Evolutionary conservation across 805 yeast genomes (phyloP).

Genomic region (Lachancea sp.): DNA sequence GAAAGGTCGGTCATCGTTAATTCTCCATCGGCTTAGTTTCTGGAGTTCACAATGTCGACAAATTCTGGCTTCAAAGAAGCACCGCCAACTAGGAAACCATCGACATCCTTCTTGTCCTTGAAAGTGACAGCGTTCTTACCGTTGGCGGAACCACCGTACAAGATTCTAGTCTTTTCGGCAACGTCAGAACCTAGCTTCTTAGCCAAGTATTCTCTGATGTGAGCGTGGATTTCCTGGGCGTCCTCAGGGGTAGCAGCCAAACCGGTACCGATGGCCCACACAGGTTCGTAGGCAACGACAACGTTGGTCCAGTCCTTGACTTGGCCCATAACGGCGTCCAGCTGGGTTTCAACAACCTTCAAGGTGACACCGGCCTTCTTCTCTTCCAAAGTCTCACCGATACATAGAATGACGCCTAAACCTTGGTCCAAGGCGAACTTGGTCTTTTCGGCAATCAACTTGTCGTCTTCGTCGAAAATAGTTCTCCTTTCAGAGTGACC

Average conservation of each 20-base stretch:
- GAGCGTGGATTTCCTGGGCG: constrained; percentile 91
- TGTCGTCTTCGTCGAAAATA: constrained; percentile 82
- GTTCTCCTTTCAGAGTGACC: constrained; percentile 99
- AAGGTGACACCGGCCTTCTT: constrained; percentile 84
- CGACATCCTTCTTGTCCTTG: constrained; percentile 89
- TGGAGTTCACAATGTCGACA: constrained; percentile 87
- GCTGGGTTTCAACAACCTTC: constrained; percentile 81
- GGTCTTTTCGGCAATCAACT: constrained; percentile 87
- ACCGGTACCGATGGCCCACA: constrained; percentile 99
- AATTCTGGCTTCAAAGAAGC: constrained; percentile 98
- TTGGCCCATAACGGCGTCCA: constrained; percentile 76
- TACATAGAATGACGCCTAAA: constrained; percentile 86
- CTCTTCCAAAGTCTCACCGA: constrained; percentile 96
- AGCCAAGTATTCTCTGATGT: constrained; percentile 77
- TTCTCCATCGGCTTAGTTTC: constrained; percentile 43
- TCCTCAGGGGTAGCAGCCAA: constrained; percentile 97
- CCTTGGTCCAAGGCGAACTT: constrained; percentile 89
- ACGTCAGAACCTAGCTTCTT: constrained; percentile 69
- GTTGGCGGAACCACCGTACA: constrained; percentile 98
- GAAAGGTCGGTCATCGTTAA: neutral
- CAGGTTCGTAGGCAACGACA: constrained; percentile 98
- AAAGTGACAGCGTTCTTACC: constrained; percentile 87
- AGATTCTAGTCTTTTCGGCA: constrained; percentile 78
- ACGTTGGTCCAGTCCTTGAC: constrained; percentile 85
- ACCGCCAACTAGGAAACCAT: constrained; percentile 99